These are phyloP conservation scores for Aspergillus sp. DNA, from an alignment of 2,329 filamentous ascomycete genomes.

Conservation along the genomic window DNA sequence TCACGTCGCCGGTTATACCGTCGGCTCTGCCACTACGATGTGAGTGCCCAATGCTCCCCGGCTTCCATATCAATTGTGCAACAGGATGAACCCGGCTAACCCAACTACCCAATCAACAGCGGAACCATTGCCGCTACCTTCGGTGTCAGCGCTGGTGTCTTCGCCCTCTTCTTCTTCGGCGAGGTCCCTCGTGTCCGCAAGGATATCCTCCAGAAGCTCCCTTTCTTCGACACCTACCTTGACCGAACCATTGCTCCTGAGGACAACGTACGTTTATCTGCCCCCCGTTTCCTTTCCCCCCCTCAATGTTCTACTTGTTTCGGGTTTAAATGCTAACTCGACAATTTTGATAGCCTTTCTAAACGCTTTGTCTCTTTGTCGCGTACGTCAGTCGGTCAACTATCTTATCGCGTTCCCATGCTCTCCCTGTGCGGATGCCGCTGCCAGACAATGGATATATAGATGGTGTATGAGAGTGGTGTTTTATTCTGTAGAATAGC, in stretches of 20 bases:
- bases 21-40: slow-evolving; percentile 43
- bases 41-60: slow-evolving; percentile 35
- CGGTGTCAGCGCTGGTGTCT: slow-evolving; percentile 58
- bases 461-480: slow-evolving; percentile 7
- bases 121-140: slow-evolving; percentile 54
- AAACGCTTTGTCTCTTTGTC: slow-evolving; percentile 19
- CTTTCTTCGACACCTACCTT: slow-evolving; percentile 58
- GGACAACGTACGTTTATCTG: slow-evolving; percentile 55
- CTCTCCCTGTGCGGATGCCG: slow-evolving; percentile 17
- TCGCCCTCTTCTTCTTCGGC: slow-evolving; percentile 65
- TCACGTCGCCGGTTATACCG: slow-evolving; percentile 53
- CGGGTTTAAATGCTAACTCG: background rate
- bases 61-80: background rate
- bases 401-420: slow-evolving; percentile 10
- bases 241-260: slow-evolving; percentile 59
- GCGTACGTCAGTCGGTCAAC: slow-evolving; percentile 7
- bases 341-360: slow-evolving; percentile 32
- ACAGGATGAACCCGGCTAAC: background rate
- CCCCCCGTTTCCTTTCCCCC: background rate
- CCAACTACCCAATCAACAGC: slow-evolving; percentile 23
- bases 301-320: background rate
- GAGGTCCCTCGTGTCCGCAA: slow-evolving; percentile 62
- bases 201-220: slow-evolving; percentile 63
- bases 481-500: slow-evolving; percentile 37
- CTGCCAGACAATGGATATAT: slow-evolving; percentile 13